Percentiles rank a stretch among this genome's conserved stretches.
Evolutionary conservation across 805 yeast genomes (phyloP).

Genomic region (Kodamaea hsintzibuensis): DNA sequence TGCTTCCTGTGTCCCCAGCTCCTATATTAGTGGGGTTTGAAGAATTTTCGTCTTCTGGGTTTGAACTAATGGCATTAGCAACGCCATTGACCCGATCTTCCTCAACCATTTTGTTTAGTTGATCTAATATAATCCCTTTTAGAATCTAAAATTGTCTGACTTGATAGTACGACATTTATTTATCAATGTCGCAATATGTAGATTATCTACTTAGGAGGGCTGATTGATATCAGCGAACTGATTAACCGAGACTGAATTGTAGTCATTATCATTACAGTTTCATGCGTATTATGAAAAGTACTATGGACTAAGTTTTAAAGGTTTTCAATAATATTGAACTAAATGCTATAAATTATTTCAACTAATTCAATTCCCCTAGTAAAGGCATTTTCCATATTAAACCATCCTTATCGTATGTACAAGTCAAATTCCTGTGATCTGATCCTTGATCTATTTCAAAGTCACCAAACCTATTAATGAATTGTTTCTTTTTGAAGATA

Average conservation of each 20-base stretch:
- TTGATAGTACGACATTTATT: not conserved
- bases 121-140: not conserved
- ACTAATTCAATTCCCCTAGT: not conserved
- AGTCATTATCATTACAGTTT: no score
- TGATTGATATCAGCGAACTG: no score
- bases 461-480: conserved; percentile 43
- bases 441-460: conserved; percentile 22
- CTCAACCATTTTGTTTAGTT: not conserved
- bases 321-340: no score
- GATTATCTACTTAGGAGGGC: no score
- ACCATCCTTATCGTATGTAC: conserved; percentile 38
- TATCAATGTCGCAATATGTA: no score
- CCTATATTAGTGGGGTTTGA: not conserved
- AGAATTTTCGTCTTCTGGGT: not conserved
- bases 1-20: not conserved
- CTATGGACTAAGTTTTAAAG: no score
- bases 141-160: not conserved
- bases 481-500: conserved; percentile 42
- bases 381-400: conserved; percentile 46
- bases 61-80: not conserved
- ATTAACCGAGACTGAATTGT: no score
- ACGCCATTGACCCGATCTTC: not conserved
- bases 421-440: conserved; percentile 11
- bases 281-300: no score
- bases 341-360: not conserved